Conservation (phyloP, 768 basidiomycete genomes). For the Auriculariales sp. region DNA sequence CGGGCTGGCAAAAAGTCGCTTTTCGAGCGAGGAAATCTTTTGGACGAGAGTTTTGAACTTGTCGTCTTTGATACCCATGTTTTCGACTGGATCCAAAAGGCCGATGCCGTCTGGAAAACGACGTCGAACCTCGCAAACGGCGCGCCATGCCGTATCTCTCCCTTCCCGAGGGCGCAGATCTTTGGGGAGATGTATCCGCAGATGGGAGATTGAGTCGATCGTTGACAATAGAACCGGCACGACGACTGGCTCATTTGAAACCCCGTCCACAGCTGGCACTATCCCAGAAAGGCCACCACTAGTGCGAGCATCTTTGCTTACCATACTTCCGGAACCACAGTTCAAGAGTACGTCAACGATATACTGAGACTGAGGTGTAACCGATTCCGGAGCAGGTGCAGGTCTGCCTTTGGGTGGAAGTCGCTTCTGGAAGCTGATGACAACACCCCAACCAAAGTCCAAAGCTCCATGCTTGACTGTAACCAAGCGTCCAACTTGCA, state of each 20-base stretch:
- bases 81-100: conserved; percentile 78
- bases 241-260: conserved; percentile 72
- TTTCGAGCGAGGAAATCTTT: conserved; percentile 89
- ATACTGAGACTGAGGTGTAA: conserved; percentile 79
- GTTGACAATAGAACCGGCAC: conserved; percentile 83
- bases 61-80: conserved; percentile 93
- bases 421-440: conserved; percentile 86
- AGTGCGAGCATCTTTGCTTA: conserved; percentile 36
- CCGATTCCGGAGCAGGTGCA: conserved; percentile 49
- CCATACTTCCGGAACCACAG: conserved; percentile 45
- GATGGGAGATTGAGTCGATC: conserved; percentile 70
- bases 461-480: conserved; percentile 73
- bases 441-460: conserved; percentile 94
- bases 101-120: conserved; percentile 81
- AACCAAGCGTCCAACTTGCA: conserved; percentile 85
- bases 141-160: conserved; percentile 79
- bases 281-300: conserved; percentile 54
- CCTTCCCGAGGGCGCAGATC: conserved; percentile 66
- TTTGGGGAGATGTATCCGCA: conserved; percentile 81
- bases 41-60: conserved; percentile 78
- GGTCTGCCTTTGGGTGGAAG: conserved; percentile 55
- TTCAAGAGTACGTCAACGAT: conserved; percentile 85
- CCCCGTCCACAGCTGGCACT: conserved; percentile 52
- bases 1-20: conserved; percentile 65
- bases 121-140: conserved; percentile 77